Evolutionary conservation across 345 rosid genomes (phyloP), one percentile per base, ranked within the genome.

Genomic region (Gossypium stocksii): DNA sequence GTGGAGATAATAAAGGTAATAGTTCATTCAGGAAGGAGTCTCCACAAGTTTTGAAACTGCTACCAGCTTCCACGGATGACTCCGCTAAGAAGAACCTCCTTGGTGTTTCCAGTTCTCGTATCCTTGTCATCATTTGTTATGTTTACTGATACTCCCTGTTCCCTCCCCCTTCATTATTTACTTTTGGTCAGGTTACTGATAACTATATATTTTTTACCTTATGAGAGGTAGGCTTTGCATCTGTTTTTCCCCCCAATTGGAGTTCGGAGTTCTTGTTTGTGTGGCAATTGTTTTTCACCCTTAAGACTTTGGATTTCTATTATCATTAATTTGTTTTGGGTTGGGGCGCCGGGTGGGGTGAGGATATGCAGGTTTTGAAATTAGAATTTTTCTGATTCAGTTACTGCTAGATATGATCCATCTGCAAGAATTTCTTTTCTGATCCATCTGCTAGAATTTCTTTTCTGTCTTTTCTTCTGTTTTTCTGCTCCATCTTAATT

Each of bases 61-160:
- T 96, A 84, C 86, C 93, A 12, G 83, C 92, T 71, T 81, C 98
- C 56, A 65, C 85, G 2, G 98, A 96, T 82, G 98, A 96, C 76
- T 76, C 89, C 45, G 81, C 86, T 66, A 93, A 90, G 87, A 93
- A 87, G 81, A 89, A 83, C 48, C 75, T 79, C 76, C 85, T 93
- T 60, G 92, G 97, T 67, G 79, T 78, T 78, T 79, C 88, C 74
- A 81, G 90, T 45, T 85, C 93, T 45, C 81, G 99, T 95, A 95
- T 95, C 99, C 98, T 87, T 80, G 46, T 53, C 12, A 51, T 73
- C 66, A 25, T 51, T 44, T 66, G 53, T 69, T 48, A 5, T 76
- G 71, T 59, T 17, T 41, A 52, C 15, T 60, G 8, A 41, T 41
- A 17, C 22, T 25, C 22, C 41, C n/a, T 13, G 16, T 49, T 59